Evolutionary conservation across 805 yeast species (phyloP), one percentile per base, ranked within the genome.

Genomic region (Ogataea parapolymorpha): DNA sequence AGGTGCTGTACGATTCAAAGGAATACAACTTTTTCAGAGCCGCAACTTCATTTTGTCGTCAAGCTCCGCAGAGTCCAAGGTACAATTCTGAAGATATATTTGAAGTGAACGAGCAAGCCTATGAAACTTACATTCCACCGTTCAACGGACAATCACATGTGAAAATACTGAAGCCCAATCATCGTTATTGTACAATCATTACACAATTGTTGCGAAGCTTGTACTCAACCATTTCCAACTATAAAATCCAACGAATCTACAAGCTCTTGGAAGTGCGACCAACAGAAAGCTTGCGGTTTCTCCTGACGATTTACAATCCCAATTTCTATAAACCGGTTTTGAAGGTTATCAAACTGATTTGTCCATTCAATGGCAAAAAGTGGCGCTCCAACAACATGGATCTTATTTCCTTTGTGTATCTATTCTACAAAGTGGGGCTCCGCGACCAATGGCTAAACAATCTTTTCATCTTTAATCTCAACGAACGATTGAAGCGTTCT

Each of bases 321-420:
- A 72, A 73, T 8, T 61, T 88, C 17, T 81, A 85, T 64, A 68
- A 68, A 36, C 90, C 95, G 1, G 79, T 85, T 3, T 66, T 90
- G 53, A 81, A 80, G 54, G 74, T 85, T 1, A 68, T 90, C 45
- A 89, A 86, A 59, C 80, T 85, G 47, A 72, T 89, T 37, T 80
- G 89, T 1, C 96, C 97, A 0, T 87, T 83, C 63, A 90, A 87
- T 54, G 96, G 96, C 14, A 80, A 93, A 45, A 89, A 90, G 61
- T 91, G 99, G 99, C 81, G 89, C 52, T 77, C 89, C 11, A 77
- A 80, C 48, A 93, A 91, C 58, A 91, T 93, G 97, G 96, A 90
- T 50, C 69, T 93, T 33, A 85, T 91, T 4, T 87, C 96, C 0
- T 81, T 86, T 45, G 89, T 91, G 2, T 91, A 85, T 54, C 59